These are phyloP conservation scores for Phytopythium aichiense DNA, from an alignment of 352 stramenopile species.

Conservation along the genomic window DNA sequence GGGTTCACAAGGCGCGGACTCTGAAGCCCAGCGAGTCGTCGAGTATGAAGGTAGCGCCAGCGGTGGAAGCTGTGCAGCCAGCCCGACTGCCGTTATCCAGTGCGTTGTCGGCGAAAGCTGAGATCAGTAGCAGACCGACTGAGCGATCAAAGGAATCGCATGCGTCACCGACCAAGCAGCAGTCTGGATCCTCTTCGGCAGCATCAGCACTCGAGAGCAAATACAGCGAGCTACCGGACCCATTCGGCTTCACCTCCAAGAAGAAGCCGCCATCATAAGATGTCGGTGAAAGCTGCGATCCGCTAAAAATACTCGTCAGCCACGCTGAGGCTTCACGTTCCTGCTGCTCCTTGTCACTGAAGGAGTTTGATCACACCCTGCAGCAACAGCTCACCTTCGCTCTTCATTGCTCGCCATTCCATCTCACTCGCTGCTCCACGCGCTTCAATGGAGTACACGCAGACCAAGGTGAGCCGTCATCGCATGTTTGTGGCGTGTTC, in stretches of 20 bases:
- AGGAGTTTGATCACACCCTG: not conserved
- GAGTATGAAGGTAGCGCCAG: not conserved
- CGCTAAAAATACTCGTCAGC: constrained; percentile 1
- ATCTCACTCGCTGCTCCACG: not conserved
- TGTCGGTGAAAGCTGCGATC: not conserved
- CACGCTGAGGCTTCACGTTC: not conserved
- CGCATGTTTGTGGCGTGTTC: not conserved
- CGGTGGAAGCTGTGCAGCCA: not conserved
- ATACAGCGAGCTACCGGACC: constrained; percentile 55
- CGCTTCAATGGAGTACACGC: constrained; percentile 6
- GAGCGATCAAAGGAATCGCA: not conserved
- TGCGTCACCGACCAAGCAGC: not conserved
- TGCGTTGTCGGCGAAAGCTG: not conserved
- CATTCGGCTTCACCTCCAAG: constrained; percentile 64
- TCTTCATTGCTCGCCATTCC: not conserved
- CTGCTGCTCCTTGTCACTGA: not conserved
- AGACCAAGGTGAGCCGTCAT: constrained; percentile 3
- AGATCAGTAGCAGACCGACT: not conserved
- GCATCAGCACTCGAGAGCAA: constrained; percentile 20
- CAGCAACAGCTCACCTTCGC: not conserved
- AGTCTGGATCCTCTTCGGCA: not conserved
- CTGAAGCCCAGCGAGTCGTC: not conserved
- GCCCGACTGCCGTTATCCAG: not conserved
- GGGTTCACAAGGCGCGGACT: constrained; percentile 13
- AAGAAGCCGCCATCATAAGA: constrained; percentile 15